phyloP scores from a whole-genome alignment of 2,329 filamentous ascomycete genomes.

The Claviceps quebecensis region DNA sequence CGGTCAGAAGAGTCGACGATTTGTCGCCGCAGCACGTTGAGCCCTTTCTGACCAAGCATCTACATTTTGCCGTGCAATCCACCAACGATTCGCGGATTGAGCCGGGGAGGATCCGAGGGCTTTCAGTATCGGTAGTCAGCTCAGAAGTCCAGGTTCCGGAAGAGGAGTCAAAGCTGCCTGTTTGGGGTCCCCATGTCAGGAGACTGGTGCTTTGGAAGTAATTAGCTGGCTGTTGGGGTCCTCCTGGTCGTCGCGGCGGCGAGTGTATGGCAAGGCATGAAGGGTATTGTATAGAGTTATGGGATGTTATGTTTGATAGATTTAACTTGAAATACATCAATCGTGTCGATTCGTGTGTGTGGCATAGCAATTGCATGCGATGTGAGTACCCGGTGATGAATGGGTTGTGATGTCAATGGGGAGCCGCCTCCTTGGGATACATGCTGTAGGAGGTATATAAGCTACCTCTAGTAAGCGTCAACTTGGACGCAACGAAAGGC shows the following conservation, averaged over 20 bases:
- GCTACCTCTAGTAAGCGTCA: no score
- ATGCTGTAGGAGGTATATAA: no score
- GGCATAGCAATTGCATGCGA: no score
- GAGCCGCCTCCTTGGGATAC: no score
- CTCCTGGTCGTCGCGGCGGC: not conserved
- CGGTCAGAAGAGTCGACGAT: slow-evolving; percentile 20
- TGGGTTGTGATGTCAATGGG: no score
- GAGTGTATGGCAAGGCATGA: no score
- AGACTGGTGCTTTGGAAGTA: slow-evolving; percentile 15
- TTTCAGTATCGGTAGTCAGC: slow-evolving; percentile 19
- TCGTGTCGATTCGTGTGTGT: no score
- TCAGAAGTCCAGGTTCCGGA: slow-evolving; percentile 14
- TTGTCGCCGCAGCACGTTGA: slow-evolving; percentile 23
- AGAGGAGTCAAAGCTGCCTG: slow-evolving; percentile 14
- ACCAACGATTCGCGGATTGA: slow-evolving; percentile 15
- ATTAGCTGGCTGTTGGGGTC: not conserved
- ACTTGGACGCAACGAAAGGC: no score
- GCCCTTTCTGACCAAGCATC: slow-evolving; percentile 25
- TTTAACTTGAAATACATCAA: not conserved
- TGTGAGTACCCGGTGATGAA: no score
- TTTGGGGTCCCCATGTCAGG: slow-evolving; percentile 13
- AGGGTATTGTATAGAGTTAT: not conserved
- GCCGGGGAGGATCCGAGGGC: slow-evolving; percentile 14
- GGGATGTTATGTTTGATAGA: not conserved
- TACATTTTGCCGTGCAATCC: slow-evolving; percentile 21